Evolutionary conservation across 305 asterid species (phyloP).

Genomic region (Salvia sclarea): DNA sequence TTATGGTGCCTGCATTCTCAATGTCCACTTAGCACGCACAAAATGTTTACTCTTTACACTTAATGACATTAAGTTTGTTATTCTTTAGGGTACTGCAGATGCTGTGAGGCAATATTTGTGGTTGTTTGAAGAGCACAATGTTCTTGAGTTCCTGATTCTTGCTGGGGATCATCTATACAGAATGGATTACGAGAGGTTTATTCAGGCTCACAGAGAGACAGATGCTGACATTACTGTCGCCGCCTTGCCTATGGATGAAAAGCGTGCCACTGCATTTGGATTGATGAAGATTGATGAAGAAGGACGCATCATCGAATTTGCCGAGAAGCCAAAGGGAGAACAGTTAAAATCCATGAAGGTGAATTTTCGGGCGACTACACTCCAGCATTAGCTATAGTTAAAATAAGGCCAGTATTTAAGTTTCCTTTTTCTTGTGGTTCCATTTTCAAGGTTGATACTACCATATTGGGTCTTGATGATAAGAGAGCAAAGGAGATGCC

Average conservation of each 20-base stretch:
- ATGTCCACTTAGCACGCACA: background rate
- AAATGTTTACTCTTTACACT: slow-evolving; percentile 6
- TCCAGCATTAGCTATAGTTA: background rate
- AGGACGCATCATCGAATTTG: slow-evolving; percentile 85
- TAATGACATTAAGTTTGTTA: slow-evolving; percentile 10
- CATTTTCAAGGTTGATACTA: slow-evolving; percentile 74
- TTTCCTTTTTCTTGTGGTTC: slow-evolving; percentile 9
- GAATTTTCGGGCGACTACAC: slow-evolving; percentile 11
- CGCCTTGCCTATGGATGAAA: slow-evolving; percentile 87
- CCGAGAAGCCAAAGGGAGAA: slow-evolving; percentile 94
- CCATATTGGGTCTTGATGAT: slow-evolving; percentile 89
- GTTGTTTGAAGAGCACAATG: slow-evolving; percentile 88
- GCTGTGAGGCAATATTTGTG: slow-evolving; percentile 91
- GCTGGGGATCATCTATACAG: slow-evolving; percentile 95
- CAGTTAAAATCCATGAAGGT: slow-evolving; percentile 86
- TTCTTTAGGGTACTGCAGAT: slow-evolving; percentile 85
- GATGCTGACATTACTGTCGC: slow-evolving; percentile 96
- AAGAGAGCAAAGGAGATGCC: slow-evolving; percentile 92
- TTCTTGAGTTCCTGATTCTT: slow-evolving; percentile 78
- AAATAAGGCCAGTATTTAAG: slow-evolving; percentile 14
- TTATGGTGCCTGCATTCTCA: slow-evolving; percentile 8
- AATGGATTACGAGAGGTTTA: slow-evolving; percentile 93
- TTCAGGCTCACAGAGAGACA: slow-evolving; percentile 93
- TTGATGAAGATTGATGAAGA: slow-evolving; percentile 94
- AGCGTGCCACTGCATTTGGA: slow-evolving; percentile 91